A percentile compares a stretch with the other conserved stretches of the same genome.
Evolutionary conservation across 2,329 filamentous ascomycete genomes (phyloP).

Genomic region (Penicillium sp.): DNA sequence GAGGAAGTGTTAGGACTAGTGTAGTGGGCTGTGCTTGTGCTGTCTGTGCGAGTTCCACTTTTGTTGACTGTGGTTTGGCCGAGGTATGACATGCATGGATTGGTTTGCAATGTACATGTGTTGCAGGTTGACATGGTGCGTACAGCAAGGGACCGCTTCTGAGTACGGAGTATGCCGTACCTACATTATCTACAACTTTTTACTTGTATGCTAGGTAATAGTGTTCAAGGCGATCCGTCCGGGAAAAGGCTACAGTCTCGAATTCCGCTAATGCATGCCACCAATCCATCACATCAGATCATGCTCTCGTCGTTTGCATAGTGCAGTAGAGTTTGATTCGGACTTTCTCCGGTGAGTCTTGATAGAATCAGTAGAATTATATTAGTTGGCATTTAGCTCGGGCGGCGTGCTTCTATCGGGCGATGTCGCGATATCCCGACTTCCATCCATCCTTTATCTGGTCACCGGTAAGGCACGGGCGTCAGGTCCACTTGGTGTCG

Average conservation of each 20-base stretch:
- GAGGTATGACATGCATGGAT: conserved; percentile 25
- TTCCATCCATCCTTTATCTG: conserved; percentile 1
- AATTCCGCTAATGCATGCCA: conserved; percentile 23
- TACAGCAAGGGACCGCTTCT: neutral
- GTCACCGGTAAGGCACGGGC: conserved; percentile 4
- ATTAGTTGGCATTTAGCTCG: neutral
- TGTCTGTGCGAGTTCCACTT: conserved; percentile 1
- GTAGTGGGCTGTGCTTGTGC: neutral
- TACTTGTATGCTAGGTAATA: no score
- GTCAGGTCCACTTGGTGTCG: neutral
- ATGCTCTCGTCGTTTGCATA: conserved; percentile 7
- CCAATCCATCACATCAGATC: conserved; percentile 25
- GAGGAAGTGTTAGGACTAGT: neutral
- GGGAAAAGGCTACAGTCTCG: conserved; percentile 2
- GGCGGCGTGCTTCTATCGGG: conserved; percentile 12
- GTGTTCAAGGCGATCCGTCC: neutral
- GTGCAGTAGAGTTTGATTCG: conserved; percentile 15
- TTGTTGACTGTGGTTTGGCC: neutral
- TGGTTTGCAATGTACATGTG: conserved; percentile 4
- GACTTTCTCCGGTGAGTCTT: conserved; percentile 17
- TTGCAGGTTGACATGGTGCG: neutral
- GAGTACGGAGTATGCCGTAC: no score
- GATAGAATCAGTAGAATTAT: neutral
- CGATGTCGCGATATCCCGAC: conserved; percentile 11
- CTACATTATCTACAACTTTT: no score